Evolutionary conservation across 2,329 filamentous ascomycete genomes (phyloP), one percentile per base, ranked within the genome.

Genomic region (Pseudocercospora eumusae): DNA sequence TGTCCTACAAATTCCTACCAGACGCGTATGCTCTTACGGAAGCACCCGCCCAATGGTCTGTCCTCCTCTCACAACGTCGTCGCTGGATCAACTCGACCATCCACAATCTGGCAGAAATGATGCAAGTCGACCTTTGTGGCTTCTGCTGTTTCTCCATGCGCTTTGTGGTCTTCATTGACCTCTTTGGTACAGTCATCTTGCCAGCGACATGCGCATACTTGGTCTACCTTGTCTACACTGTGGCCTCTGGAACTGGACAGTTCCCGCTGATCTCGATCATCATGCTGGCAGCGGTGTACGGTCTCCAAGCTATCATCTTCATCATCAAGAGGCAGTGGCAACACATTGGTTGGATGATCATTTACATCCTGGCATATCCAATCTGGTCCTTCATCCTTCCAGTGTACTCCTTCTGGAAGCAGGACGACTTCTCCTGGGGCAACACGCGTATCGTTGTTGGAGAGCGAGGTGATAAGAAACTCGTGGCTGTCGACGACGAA

Each of bases 71-170:
- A n/a, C 95, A 99, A 76, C 88, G 95, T 83, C 92, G 95, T 82
- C 90, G 95, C 75, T 99, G 95, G 95, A 99, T 99, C 77, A 99
- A 99, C 80, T 98, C 95, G 1, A 99, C 95, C 9, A 89, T 99
- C 64, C 95, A 99, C 83, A 99, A 99, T 75, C 78, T 99, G 74
- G 90, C 89, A 25, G 95, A 99, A 76, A 81, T 99, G 73, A 88
- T 96, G 75, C 89, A 89, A 71, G 84, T 99, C 52, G 92, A 99
- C 73, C 88, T 99, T 77, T 99, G 95, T 74, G 95, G 95, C 69
- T 99, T 99, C 86, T 99, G 95, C 80, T 96, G 95, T 80, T 99
- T 99, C 83, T 95, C 90, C 78, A 99, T 99, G 95, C 89, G 95
- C 72, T 99, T 99, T 78, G 86, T 99, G 62, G 93, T 99, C 68